phyloP scores from a whole-genome alignment of 306 rosid genomes.

The Sophora flavescens region DNA sequence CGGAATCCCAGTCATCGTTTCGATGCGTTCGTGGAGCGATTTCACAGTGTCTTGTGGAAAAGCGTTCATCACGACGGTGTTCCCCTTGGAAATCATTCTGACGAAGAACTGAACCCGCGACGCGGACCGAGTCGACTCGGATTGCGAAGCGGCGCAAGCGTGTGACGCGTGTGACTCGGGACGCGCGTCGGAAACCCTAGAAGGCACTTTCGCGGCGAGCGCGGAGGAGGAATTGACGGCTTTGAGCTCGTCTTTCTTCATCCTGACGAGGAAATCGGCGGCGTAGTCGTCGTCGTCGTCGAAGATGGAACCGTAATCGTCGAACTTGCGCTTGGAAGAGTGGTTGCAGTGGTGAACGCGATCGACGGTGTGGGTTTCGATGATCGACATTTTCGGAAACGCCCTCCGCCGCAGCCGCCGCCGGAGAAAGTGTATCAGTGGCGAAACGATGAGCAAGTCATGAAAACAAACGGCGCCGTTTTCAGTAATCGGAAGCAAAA shows the following conservation, averaged over 20 bases:
- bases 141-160: slow-evolving; percentile 14
- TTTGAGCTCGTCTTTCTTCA: slow-evolving; percentile 60
- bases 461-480: neutral
- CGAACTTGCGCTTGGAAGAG: slow-evolving; percentile 71
- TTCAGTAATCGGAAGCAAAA: neutral
- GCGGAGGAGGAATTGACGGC: slow-evolving; percentile 54
- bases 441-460: neutral
- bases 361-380: slow-evolving; percentile 58
- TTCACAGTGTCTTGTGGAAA: slow-evolving; percentile 58
- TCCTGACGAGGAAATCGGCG: slow-evolving; percentile 52
- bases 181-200: slow-evolving; percentile 52
- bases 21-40: slow-evolving; percentile 58
- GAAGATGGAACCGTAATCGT: slow-evolving; percentile 59
- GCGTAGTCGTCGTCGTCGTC: slow-evolving; percentile 47
- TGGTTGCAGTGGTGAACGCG: slow-evolving; percentile 16
- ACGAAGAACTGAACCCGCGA: slow-evolving; percentile 68
- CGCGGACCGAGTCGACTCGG: slow-evolving; percentile 43
- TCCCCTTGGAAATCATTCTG: slow-evolving; percentile 55
- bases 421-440: neutral
- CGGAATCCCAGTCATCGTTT: slow-evolving; percentile 57
- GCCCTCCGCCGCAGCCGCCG: slow-evolving; percentile 49
- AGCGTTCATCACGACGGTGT: slow-evolving; percentile 66
- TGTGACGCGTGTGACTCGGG: slow-evolving; percentile 34
- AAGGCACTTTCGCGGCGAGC: slow-evolving; percentile 10
- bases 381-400: slow-evolving; percentile 66